phyloP scores from a whole-genome alignment of 371 early-diverging fungal genomes.

The Cokeromyces recurvatus region DNA sequence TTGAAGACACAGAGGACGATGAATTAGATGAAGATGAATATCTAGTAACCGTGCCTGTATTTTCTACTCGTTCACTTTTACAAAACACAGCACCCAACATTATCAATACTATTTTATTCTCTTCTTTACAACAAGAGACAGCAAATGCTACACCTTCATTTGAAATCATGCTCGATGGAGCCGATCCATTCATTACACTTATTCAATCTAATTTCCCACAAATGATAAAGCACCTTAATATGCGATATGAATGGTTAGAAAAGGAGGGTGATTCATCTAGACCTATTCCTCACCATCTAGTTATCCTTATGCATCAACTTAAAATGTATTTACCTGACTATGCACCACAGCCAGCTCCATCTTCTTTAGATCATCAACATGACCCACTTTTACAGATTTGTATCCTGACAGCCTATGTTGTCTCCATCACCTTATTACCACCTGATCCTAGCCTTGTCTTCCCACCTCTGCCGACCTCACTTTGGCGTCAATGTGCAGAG shows the following conservation, averaged over 20 bases:
- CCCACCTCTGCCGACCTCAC: conserved; percentile 5
- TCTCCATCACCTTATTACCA: conserved; percentile 7
- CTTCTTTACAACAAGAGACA: background rate
- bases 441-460: background rate
- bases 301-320: conserved; percentile 9
- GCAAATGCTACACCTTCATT: background rate
- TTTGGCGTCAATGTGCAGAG: conserved; percentile 9
- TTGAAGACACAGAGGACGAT: background rate
- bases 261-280: background rate
- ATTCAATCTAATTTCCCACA: conserved; percentile 5
- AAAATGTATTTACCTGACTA: conserved; percentile 4
- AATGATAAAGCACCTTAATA: conserved; percentile 11
- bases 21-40: conserved; percentile 27
- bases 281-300: conserved; percentile 4
- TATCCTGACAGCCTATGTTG: conserved; percentile 13
- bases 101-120: background rate
- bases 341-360: background rate
- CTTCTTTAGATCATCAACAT: background rate
- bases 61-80: conserved; percentile 12
- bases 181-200: background rate
- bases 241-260: conserved; percentile 4
- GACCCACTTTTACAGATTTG: conserved; percentile 1
- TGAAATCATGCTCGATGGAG: conserved; percentile 1
- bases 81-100: background rate
- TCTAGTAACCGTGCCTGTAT: conserved; percentile 32